Percentiles rank a stretch among this genome's conserved stretches.
Conservation (phyloP, 345 rosid species). For the Firmiana major region DNA sequence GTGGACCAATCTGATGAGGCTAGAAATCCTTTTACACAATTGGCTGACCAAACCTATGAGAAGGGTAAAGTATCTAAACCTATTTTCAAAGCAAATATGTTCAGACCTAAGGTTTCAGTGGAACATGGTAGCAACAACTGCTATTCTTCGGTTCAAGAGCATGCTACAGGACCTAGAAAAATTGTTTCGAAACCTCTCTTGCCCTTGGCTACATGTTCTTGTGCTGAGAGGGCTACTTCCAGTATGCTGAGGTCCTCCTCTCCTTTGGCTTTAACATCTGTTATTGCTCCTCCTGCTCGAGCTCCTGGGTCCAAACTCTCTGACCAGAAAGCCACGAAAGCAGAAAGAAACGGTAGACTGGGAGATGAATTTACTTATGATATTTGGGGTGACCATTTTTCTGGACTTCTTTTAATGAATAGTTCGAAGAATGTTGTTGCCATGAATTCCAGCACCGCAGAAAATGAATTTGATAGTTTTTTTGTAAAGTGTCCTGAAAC, state of each 20-base stretch:
- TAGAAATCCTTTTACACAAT: constrained; percentile 32
- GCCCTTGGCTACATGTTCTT: constrained; percentile 51
- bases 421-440: constrained; percentile 37
- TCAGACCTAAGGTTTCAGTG: constrained; percentile 21
- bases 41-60: constrained; percentile 19
- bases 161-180: constrained; percentile 21
- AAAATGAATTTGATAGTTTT: constrained; percentile 56
- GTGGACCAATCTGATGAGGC: constrained; percentile 19
- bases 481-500: constrained; percentile 73
- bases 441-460: constrained; percentile 31
- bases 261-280: constrained; percentile 33
- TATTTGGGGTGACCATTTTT: constrained; percentile 88
- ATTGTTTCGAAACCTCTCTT: constrained; percentile 29
- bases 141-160: constrained; percentile 19
- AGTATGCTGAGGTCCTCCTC: constrained; percentile 30
- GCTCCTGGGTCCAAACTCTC: constrained; percentile 65
- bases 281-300: constrained; percentile 57
- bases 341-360: constrained; percentile 26
- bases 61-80: constrained; percentile 29
- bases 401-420: constrained; percentile 39
- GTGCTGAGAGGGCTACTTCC: constrained; percentile 23
- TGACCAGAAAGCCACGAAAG: constrained; percentile 23
- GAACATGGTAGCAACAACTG: constrained; percentile 12
- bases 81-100: constrained; percentile 3
- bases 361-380: constrained; percentile 53